Percentiles rank a stretch among this genome's conserved stretches.
phyloP scores from a whole-genome alignment of 202 grass and related monocot genomes.

The Carex arenaria region DNA sequence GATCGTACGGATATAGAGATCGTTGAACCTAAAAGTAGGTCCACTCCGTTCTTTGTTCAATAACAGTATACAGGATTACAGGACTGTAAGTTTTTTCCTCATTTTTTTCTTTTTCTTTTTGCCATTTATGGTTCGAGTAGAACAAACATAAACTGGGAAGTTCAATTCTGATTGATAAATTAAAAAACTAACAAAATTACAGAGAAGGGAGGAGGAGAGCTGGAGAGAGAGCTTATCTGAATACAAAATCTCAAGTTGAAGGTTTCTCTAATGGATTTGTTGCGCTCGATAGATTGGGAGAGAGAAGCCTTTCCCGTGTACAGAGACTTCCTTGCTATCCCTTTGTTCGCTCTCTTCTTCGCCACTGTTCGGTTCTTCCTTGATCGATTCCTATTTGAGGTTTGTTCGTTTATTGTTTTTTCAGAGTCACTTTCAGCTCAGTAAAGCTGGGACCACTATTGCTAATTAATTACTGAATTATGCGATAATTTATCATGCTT shows the following conservation, averaged over 20 bases:
- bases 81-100: background rate
- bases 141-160: background rate
- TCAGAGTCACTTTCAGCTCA: background rate
- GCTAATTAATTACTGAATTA: background rate
- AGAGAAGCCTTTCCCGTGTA: conserved; percentile 42
- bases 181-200: background rate
- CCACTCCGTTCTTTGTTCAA: background rate
- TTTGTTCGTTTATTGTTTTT: background rate
- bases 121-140: background rate
- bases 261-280: conserved; percentile 26
- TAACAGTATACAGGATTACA: background rate
- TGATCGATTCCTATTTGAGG: conserved; percentile 66
- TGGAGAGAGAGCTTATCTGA: background rate
- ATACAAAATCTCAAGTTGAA: background rate
- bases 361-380: conserved; percentile 44
- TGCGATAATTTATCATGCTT: background rate
- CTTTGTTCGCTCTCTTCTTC: conserved; percentile 58
- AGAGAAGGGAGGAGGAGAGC: background rate
- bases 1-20: no score
- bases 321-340: conserved; percentile 43
- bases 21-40: no score
- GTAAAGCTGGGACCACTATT: background rate
- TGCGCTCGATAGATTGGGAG: conserved; percentile 43
- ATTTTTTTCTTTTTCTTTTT: background rate
- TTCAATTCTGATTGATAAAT: background rate